Evolutionary conservation across 129 eudicot genomes (phyloP).

Genomic region (Centaurea solstitialis): DNA sequence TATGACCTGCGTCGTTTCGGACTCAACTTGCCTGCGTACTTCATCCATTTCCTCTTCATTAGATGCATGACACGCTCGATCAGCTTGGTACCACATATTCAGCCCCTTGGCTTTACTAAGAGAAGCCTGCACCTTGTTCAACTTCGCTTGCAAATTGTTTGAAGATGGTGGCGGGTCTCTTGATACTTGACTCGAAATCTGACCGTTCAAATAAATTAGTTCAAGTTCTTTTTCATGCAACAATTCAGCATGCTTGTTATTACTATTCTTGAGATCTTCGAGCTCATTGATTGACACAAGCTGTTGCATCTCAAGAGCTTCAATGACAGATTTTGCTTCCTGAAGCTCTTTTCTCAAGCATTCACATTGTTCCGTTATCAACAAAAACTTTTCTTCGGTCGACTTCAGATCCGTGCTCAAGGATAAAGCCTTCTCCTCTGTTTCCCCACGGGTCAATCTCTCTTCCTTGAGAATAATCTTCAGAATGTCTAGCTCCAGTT

Average conservation of each 20-base stretch:
- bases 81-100: constrained; percentile 59
- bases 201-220: constrained; percentile 43
- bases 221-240: constrained; percentile 42
- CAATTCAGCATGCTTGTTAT: constrained; percentile 30
- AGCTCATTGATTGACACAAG: constrained; percentile 50
- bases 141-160: constrained; percentile 40
- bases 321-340: constrained; percentile 61
- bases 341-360: constrained; percentile 44
- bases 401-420: constrained; percentile 43
- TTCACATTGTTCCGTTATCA: constrained; percentile 49
- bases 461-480: constrained; percentile 78
- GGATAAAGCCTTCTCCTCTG: constrained; percentile 39
- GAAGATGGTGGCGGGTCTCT: constrained; percentile 16
- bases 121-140: constrained; percentile 63
- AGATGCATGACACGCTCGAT: constrained; percentile 46
- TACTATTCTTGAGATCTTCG: constrained; percentile 53
- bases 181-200: constrained; percentile 24
- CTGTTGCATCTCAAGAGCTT: constrained; percentile 71
- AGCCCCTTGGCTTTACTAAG: constrained; percentile 64
- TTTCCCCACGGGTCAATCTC: constrained; percentile 40
- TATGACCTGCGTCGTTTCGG: constrained; percentile 84
- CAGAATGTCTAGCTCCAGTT: constrained; percentile 72
- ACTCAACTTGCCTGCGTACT: constrained; percentile 77
- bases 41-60: constrained; percentile 72
- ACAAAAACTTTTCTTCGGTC: constrained; percentile 42